phyloP scores from a whole-genome alignment of 306 rosid genomes.

The Begonia masoniana region DNA sequence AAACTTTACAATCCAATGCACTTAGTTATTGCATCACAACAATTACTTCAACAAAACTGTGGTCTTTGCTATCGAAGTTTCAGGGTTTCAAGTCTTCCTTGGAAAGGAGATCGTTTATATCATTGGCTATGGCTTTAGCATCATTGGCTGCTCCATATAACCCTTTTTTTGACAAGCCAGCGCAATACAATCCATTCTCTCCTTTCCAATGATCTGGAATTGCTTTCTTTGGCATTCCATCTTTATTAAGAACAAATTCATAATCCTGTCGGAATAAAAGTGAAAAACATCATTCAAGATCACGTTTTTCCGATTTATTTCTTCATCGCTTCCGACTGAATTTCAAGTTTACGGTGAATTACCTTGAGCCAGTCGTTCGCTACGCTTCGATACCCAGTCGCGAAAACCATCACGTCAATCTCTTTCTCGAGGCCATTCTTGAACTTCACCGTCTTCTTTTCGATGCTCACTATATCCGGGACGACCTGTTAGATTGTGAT shows the following conservation, averaged over 20 bases:
- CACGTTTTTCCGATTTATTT: no score
- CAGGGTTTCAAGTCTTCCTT: no score
- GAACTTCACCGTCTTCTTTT: slow-evolving; percentile 24
- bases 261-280: slow-evolving; percentile 14
- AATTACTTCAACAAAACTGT: no score
- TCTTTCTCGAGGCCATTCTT: slow-evolving; percentile 13
- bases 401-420: slow-evolving; percentile 43
- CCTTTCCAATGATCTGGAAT: slow-evolving; percentile 51
- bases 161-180: slow-evolving; percentile 40
- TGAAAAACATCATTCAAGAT: no score
- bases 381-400: slow-evolving; percentile 48
- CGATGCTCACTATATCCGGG: slow-evolving; percentile 22
- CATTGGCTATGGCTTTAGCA: slow-evolving; percentile 26
- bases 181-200: slow-evolving; percentile 37
- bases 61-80: no score
- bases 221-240: slow-evolving; percentile 35
- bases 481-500: slow-evolving; percentile 17
- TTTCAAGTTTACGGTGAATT: background rate
- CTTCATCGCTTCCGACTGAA: no score
- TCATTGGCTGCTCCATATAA: slow-evolving; percentile 32
- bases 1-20: no score
- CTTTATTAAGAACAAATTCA: slow-evolving; percentile 13
- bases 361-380: slow-evolving; percentile 54
- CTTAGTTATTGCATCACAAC: no score
- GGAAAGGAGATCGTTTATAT: slow-evolving; percentile 9